phyloP scores from a whole-genome alignment of 768 basidiomycete genomes.

The Mycena sanguinolenta region DNA sequence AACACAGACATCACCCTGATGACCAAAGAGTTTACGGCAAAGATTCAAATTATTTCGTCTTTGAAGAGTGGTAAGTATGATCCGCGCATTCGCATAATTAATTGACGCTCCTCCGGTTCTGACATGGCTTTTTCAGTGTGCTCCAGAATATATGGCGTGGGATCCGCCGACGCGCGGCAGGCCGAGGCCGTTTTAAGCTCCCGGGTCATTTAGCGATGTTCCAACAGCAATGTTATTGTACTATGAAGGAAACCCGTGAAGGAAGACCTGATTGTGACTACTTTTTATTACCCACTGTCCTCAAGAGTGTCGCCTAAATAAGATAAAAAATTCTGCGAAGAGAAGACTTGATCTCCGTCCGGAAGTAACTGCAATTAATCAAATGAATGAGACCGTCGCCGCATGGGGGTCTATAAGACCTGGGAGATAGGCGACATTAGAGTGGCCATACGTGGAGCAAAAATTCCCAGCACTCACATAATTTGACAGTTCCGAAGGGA shows the following conservation, averaged over 20 bases:
- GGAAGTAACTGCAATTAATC: constrained; percentile 31
- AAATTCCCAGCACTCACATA: constrained; percentile 47
- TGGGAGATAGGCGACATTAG: constrained; percentile 25
- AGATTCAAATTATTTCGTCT: constrained; percentile 52
- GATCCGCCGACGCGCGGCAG: background rate
- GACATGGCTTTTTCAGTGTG: background rate
- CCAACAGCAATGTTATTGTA: background rate
- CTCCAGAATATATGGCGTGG: background rate
- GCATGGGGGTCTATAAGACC: constrained; percentile 28
- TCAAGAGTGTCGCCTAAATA: background rate
- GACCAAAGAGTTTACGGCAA: constrained; percentile 67
- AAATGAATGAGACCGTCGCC: constrained; percentile 22
- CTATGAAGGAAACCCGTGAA: background rate
- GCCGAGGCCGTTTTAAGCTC: background rate
- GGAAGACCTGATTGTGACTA: background rate
- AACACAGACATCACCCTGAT: constrained; percentile 62
- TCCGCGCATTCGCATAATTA: background rate
- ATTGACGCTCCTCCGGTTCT: background rate
- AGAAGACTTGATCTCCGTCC: background rate
- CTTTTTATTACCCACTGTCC: background rate
- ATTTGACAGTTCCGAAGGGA: constrained; percentile 46
- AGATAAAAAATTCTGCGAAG: background rate
- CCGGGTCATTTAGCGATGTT: background rate
- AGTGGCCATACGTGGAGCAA: constrained; percentile 19
- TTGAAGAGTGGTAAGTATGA: background rate